Conservation (phyloP, 805 yeast genomes). For the Ascoidea tarda region DNA sequence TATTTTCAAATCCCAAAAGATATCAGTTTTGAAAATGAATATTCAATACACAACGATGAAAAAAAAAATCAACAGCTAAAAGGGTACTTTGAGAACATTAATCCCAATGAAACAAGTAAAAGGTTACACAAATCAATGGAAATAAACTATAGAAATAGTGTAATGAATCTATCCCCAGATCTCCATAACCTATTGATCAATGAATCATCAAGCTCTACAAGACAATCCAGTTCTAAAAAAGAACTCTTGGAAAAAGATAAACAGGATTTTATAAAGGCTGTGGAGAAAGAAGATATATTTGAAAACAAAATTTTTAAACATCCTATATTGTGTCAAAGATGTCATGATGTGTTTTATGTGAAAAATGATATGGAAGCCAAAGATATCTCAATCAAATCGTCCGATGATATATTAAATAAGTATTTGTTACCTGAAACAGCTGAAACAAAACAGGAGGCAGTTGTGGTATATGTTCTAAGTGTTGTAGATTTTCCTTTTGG, state of each 20-base stretch:
- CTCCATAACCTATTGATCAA: slow-evolving; percentile 4
- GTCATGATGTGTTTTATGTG: neutral
- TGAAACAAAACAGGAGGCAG: neutral
- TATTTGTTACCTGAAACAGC: neutral
- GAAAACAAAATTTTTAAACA: slow-evolving; percentile 3
- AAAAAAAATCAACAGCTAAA: too few relatives aligned
- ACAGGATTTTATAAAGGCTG: neutral
- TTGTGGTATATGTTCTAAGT: neutral
- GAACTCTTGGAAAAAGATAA: neutral
- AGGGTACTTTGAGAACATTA: too few relatives aligned
- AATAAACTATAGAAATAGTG: neutral
- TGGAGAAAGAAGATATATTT: neutral
- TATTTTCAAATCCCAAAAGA: neutral
- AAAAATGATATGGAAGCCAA: too few relatives aligned
- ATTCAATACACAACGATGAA: neutral
- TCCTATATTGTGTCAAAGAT: slow-evolving; percentile 1
- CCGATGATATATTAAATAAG: neutral
- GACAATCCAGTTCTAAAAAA: neutral
- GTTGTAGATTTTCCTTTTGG: neutral
- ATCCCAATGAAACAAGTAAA: neutral
- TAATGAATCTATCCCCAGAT: neutral
- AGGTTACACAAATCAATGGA: neutral
- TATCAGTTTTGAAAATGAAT: neutral
- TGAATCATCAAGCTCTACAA: slow-evolving; percentile 1
- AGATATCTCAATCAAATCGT: neutral